Evolutionary conservation across 148 eudicot genomes (phyloP), one percentile per base, ranked within the genome.

Genomic region (Gaultheria prostrata): DNA sequence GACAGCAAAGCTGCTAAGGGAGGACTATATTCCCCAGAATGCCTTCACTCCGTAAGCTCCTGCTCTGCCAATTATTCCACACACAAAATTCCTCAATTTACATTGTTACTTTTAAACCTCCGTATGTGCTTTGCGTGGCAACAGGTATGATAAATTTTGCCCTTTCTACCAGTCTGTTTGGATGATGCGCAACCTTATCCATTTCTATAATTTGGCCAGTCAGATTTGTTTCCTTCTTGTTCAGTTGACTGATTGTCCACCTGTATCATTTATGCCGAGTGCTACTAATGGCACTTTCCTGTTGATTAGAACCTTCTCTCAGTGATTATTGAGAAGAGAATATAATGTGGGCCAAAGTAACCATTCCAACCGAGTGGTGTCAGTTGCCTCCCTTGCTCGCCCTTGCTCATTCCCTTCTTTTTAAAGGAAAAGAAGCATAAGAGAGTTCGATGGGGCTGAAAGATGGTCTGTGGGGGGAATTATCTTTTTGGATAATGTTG

Each of bases 181-280:
- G 99, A 97, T 97, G 99, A 94, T 97, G 98, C 97, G 99, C 85
- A 97, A 97, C 89, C 95, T 97, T 49, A 97, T 97, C 88, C 99
- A 95, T 87, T 97, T 95, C 94, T 97, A 88, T 82, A 92, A 92
- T 85, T 91, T 97, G 91, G 99, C 99, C 82, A 97, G 95, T 84
- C 99, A 97, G 99, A 98, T 97, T 39, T 17, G 32, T 77, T 33
- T 79, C 84, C 6, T 67, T 43, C 43, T 46, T 82, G 54, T 67
- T 20, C 48, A 56, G 56, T 78, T 56, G 81, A 78, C 46, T 32
- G 32, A 53, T 45, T 77, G 10, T 77, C 78, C 54, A 46, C 53
- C 49, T 8, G 20, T 26, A 48, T 14, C 26, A 78, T 78, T 53
- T 48, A 20, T 56, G 21, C 24, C 18, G 2, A 32, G 9, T 11